Evolutionary conservation across 345 rosid genomes (phyloP), one percentile per base, ranked within the genome.

Genomic region (Anastatica hierochuntica): DNA sequence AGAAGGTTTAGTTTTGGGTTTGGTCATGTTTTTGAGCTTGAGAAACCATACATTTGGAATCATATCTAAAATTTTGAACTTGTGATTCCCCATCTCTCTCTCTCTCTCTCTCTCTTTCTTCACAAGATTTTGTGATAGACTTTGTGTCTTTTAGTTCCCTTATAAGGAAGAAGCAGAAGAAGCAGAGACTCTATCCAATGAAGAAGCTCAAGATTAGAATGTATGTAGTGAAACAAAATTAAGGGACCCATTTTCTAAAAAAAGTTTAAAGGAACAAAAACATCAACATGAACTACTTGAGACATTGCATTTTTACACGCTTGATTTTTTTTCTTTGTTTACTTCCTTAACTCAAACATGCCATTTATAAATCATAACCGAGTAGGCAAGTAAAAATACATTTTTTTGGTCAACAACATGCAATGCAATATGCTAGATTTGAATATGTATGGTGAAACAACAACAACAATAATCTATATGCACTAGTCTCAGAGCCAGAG

Each of bases 31-130:
- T 50, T 74, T 87, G 70, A 87, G 89, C 78, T 78, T 84, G 63
- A 81, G 74, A 61, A 87, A 71, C 87, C 94, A 87, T 58, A 83
- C 74, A 68, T 79, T 83, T 17, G 96, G 84, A 13, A 87, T 66
- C 83, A 87, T 78, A 39, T 77, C 78, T 56, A 76, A 81, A 43
- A 78, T 58, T 47, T 51, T 79, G 64, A 81, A 84, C 67, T 69
- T 79, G 77, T 72, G 17, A 40, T 79, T 81, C 10, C 94, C 80
- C 94, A 84, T 83, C 29, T 50, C 35, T 7, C 1, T 53, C 30
- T 44, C 47, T 53, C 40, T 17, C 53, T 46, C 7, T 43, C 53
- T 52, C 39, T 16, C 53, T 46, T n/a, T n/a, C 8, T 56, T 24
- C 50, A 21, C 43, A 53, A 53, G 39, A 46, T 8, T 60, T 50